These are phyloP conservation scores for Gossypium schwendimanii DNA, from an alignment of 441 rosid species.

Conservation along the genomic window DNA sequence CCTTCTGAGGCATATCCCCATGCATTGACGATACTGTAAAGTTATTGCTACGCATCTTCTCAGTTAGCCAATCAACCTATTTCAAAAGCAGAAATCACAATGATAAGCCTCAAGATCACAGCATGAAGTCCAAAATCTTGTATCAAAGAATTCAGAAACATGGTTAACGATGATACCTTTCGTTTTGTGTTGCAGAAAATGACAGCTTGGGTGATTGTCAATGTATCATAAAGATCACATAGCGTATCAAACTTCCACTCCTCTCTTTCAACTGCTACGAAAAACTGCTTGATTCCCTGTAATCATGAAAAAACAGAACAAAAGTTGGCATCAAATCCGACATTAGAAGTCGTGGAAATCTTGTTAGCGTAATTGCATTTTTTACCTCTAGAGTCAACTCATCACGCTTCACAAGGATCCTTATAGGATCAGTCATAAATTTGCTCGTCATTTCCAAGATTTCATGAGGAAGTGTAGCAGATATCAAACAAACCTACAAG, in stretches of 20 bases:
- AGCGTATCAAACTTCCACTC: conserved; percentile 98
- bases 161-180: conserved; percentile 41
- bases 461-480: conserved; percentile 98
- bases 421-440: conserved; percentile 97
- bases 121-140: neutral
- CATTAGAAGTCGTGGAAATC: neutral
- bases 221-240: conserved; percentile 89
- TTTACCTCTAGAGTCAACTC: conserved; percentile 89
- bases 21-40: conserved; percentile 96
- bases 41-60: conserved; percentile 81
- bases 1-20: conserved; percentile 97
- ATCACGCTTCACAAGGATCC: conserved; percentile 96
- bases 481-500: conserved; percentile 65
- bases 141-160: neutral
- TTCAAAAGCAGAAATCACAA: conserved; percentile 10
- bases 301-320: conserved; percentile 17
- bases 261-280: conserved; percentile 89
- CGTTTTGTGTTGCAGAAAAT: conserved; percentile 95
- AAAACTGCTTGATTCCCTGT: conserved; percentile 92
- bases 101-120: neutral
- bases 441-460: conserved; percentile 90
- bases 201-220: conserved; percentile 88
- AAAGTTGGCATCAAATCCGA: conserved; percentile 1
- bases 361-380: neutral
- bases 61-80: conserved; percentile 96